Evolutionary conservation across 1,284 basidiomycete species (phyloP).

Genomic region (Marasmius tenuissimus): DNA sequence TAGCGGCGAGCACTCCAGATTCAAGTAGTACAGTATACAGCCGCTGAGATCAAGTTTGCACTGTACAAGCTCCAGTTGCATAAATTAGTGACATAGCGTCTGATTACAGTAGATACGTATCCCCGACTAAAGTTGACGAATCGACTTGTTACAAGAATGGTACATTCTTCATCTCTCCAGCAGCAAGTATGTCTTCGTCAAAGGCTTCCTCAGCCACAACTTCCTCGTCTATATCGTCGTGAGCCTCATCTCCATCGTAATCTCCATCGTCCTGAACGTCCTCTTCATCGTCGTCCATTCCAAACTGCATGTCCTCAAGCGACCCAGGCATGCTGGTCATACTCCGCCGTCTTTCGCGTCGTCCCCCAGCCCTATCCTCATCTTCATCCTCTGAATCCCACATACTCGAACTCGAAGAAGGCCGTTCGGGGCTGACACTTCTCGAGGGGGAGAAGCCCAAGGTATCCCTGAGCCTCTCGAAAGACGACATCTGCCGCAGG

Average conservation of each 20-base stretch:
- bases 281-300: conserved; percentile 55
- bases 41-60: no score
- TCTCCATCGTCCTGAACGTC: conserved; percentile 33
- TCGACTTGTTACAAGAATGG: conserved; percentile 57
- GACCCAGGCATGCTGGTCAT: conserved; percentile 85
- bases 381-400: conserved; percentile 60
- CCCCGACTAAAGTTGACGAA: background rate
- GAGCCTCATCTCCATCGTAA: conserved; percentile 30
- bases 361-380: conserved; percentile 42
- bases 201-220: conserved; percentile 65
- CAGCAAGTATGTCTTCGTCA: conserved; percentile 79
- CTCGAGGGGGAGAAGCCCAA: conserved; percentile 49
- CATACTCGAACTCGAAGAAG: conserved; percentile 40
- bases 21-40: no score
- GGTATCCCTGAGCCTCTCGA: conserved; percentile 63
- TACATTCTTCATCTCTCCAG: conserved; percentile 84
- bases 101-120: background rate
- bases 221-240: conserved; percentile 37
- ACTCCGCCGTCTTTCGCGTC: conserved; percentile 52
- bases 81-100: background rate
- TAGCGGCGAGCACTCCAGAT: no score
- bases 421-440: conserved; percentile 50
- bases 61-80: no score
- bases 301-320: conserved; percentile 52
- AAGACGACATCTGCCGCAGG: conserved; percentile 66